Evolutionary conservation across 116 monocot species (phyloP).

Genomic region (Dioscorea cayenensis): DNA sequence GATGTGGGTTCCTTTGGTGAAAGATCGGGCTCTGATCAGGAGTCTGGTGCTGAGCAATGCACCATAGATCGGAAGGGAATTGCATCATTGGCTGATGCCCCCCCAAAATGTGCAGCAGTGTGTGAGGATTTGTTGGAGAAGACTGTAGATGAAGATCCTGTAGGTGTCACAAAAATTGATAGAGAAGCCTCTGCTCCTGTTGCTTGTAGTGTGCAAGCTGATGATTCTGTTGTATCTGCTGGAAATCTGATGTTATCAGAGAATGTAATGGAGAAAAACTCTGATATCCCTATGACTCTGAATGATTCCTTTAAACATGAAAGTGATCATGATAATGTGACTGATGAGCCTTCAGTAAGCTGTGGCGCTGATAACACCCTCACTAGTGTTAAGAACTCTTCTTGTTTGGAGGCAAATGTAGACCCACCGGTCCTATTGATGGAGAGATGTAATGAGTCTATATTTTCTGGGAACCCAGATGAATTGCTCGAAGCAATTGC

Average conservation of each 20-base stretch:
- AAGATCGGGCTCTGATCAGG: conserved; percentile 5
- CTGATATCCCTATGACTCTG: conserved; percentile 1
- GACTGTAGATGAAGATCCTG: conserved; percentile 3
- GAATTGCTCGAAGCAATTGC: conserved; percentile 38
- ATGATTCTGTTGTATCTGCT: neutral
- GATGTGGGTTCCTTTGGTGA: conserved; percentile 11
- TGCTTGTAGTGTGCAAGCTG: conserved; percentile 4
- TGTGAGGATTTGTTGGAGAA: conserved; percentile 2
- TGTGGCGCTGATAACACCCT: conserved; percentile 2
- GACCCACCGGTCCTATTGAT: conserved; percentile 12
- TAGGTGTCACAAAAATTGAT: neutral
- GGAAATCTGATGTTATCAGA: neutral
- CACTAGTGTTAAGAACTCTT: neutral
- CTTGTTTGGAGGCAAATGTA: conserved; percentile 2
- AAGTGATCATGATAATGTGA: conserved; percentile 4
- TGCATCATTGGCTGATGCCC: conserved; percentile 10
- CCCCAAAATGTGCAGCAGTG: conserved; percentile 1
- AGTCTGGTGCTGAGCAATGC: conserved; percentile 5
- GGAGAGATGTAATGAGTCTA: conserved; percentile 9
- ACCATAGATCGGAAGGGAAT: neutral
- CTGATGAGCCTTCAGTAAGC: conserved; percentile 7
- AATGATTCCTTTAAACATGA: conserved; percentile 4
- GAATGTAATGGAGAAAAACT: neutral
- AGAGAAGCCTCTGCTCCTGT: neutral
- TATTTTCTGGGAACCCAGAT: conserved; percentile 27